Evolutionary conservation across 2,329 filamentous ascomycete genomes (phyloP).

Genomic region (Penicillium sp.): DNA sequence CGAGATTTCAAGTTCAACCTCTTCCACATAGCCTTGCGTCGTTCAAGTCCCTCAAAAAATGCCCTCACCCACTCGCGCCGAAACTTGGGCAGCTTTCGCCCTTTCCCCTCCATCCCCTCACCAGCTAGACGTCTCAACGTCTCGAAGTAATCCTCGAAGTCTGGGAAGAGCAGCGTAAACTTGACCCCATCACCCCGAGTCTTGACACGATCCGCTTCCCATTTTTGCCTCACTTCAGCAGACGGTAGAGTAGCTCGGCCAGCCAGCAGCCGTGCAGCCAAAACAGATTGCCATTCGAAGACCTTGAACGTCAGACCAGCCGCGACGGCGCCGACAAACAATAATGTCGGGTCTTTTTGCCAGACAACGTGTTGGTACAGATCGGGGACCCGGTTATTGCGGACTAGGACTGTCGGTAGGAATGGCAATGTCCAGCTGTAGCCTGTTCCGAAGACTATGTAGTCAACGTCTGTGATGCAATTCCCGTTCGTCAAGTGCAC

Average conservation of each 20-base stretch:
- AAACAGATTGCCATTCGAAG: neutral
- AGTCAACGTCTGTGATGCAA: neutral
- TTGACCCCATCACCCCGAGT: constrained; percentile 1
- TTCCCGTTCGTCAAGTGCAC: neutral
- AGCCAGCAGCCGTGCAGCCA: neutral
- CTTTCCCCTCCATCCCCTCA: neutral
- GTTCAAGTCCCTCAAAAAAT: neutral
- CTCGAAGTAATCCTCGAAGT: neutral
- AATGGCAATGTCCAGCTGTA: constrained; percentile 1
- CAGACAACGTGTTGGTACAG: constrained; percentile 1
- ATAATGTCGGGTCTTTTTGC: neutral
- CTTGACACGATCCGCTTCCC: neutral
- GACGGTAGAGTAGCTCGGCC: neutral
- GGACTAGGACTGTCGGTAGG: neutral
- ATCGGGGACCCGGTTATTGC: neutral
- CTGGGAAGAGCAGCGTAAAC: neutral
- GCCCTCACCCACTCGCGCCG: neutral
- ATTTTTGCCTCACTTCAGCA: neutral
- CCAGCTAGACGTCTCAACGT: neutral
- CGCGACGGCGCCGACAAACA: neutral
- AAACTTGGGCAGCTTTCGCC: neutral
- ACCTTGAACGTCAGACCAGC: constrained; percentile 1
- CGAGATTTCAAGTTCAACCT: neutral
- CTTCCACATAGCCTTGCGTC: neutral
- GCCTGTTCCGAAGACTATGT: neutral